Percentiles rank a stretch among this genome's conserved stretches.
Evolutionary conservation across 1,284 basidiomycete genomes (phyloP).

Genomic region (Pyrrhoderma lamaoense): DNA sequence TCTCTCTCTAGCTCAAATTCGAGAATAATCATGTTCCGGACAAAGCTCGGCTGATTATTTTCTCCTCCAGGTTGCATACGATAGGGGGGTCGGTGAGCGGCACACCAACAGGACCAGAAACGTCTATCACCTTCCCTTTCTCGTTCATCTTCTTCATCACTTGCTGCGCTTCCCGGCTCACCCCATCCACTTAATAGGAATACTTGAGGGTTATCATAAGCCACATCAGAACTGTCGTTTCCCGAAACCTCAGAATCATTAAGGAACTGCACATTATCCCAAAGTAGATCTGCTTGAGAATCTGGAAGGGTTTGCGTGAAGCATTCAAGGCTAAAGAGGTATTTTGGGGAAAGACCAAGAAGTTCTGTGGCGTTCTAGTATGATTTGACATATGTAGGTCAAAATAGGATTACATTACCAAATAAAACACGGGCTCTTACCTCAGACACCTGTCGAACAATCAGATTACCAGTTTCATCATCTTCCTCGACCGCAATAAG

Average conservation of each 20-base stretch:
- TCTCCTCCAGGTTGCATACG: constrained; percentile 15
- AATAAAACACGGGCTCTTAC: constrained; percentile 30
- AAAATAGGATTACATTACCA: not conserved
- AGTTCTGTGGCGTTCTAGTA: constrained; percentile 56
- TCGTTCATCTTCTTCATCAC: constrained; percentile 29
- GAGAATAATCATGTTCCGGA: constrained; percentile 48
- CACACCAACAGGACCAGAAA: constrained; percentile 84
- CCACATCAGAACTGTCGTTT: constrained; percentile 36
- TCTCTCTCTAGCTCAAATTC: constrained; percentile 84
- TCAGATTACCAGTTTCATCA: constrained; percentile 47
- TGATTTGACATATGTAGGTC: constrained; percentile 1
- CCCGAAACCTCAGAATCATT: constrained; percentile 36
- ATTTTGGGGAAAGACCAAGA: constrained; percentile 70
- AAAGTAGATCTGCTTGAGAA: constrained; percentile 63
- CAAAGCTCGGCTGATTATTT: not conserved
- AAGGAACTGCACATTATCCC: constrained; percentile 73
- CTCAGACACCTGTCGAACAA: constrained; percentile 80
- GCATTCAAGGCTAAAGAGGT: constrained; percentile 72
- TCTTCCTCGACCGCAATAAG: constrained; percentile 71
- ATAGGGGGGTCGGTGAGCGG: constrained; percentile 55
- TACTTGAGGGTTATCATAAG: constrained; percentile 56
- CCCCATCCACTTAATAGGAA: constrained; percentile 70
- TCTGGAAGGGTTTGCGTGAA: constrained; percentile 71
- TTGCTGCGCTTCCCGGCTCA: constrained; percentile 45
- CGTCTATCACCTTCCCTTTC: constrained; percentile 34